Evolutionary conservation across 768 basidiomycete species (phyloP).

Genomic region (Aureoboletus auriporus): DNA sequence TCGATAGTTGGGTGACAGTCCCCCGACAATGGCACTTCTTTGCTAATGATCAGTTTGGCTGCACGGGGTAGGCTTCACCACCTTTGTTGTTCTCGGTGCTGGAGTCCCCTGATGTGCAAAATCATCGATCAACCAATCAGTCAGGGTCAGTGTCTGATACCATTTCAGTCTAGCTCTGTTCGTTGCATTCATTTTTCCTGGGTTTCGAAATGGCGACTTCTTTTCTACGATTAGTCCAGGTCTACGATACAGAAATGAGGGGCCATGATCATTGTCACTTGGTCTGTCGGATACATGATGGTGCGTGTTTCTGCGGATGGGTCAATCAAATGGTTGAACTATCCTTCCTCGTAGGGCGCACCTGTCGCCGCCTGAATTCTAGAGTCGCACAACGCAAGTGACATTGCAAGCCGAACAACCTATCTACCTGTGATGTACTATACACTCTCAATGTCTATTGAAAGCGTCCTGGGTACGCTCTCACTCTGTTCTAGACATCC

Average conservation of each 20-base stretch:
- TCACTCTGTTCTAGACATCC: no score
- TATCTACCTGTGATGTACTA: constrained; percentile 32
- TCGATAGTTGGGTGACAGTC: no score
- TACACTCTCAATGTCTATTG: constrained; percentile 25
- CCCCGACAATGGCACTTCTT: no score
- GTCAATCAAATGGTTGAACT: neutral
- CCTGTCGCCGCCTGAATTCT: constrained; percentile 29
- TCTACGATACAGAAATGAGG: constrained; percentile 29
- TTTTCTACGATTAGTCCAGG: constrained; percentile 30
- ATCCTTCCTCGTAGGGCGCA: constrained; percentile 17
- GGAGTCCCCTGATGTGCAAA: no score
- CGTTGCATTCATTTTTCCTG: constrained; percentile 23
- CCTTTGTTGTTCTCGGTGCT: no score
- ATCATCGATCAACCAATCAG: no score
- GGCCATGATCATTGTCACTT: constrained; percentile 31
- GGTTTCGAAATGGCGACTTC: constrained; percentile 30
- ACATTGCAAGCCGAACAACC: constrained; percentile 14
- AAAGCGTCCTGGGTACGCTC: constrained; percentile 16
- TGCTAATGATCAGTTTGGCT: no score
- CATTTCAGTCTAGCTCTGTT: constrained; percentile 23
- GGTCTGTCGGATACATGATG: constrained; percentile 28
- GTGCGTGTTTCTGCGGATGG: constrained; percentile 5
- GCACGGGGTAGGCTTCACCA: no score
- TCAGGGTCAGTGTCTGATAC: no score
- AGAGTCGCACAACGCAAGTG: constrained; percentile 20